These are phyloP conservation scores for Leccinum variicolor DNA, from an alignment of 768 basidiomycete species.

Conservation along the genomic window DNA sequence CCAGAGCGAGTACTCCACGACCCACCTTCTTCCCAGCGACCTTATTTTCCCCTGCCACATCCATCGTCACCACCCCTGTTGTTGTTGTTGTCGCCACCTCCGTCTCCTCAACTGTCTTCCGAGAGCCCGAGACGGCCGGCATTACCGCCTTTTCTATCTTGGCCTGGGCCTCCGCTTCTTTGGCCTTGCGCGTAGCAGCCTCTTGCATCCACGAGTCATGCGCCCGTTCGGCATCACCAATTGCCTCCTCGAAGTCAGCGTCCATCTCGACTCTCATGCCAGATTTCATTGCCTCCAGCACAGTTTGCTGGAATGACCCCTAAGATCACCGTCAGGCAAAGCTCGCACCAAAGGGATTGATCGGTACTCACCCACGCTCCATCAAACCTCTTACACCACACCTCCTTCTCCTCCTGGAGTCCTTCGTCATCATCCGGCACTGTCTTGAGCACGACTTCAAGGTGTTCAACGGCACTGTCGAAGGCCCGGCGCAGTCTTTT, in stretches of 20 bases:
- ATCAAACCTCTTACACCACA: background rate
- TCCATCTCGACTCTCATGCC: too few relatives aligned
- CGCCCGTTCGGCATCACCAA: background rate
- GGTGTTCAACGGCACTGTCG: background rate
- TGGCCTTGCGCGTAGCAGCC: too few relatives aligned
- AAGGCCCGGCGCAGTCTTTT: background rate
- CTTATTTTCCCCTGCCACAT: background rate
- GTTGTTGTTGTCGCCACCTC: too few relatives aligned
- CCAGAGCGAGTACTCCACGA: background rate
- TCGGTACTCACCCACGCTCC: background rate
- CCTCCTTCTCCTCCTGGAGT: background rate
- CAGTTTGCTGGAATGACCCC: background rate
- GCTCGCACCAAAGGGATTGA: background rate
- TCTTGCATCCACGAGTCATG: background rate
- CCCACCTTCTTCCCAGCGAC: background rate
- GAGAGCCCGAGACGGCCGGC: too few relatives aligned
- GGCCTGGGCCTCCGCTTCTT: too few relatives aligned
- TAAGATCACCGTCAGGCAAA: background rate
- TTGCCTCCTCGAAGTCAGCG: too few relatives aligned
- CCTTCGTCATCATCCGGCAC: background rate
- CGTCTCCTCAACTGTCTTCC: too few relatives aligned
- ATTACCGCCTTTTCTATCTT: background rate
- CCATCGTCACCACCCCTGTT: too few relatives aligned
- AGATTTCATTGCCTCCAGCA: too few relatives aligned
- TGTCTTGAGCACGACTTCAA: background rate